Evolutionary conservation across 805 yeast species (phyloP).

Genomic region (Torulaspora indica): DNA sequence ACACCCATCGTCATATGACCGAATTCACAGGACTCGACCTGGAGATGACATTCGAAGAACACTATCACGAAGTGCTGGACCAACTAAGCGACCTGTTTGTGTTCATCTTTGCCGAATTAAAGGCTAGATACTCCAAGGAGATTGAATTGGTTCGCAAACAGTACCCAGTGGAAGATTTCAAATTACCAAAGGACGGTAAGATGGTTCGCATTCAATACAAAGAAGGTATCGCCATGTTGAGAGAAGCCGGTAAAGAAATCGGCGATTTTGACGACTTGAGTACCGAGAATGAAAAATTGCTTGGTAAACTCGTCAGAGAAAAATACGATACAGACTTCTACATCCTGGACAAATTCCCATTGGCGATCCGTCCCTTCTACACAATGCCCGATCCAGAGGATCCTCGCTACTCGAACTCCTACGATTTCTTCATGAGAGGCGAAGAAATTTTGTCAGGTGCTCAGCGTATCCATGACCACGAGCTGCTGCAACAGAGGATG

Average conservation of each 20-base stretch:
- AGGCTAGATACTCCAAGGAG: slow-evolving; percentile 72
- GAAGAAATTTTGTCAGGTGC: slow-evolving; percentile 99
- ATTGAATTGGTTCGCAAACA: slow-evolving; percentile 88
- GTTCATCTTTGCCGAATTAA: slow-evolving; percentile 81
- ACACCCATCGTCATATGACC: slow-evolving; percentile 99
- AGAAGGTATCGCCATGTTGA: slow-evolving; percentile 84
- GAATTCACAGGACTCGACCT: slow-evolving; percentile 96
- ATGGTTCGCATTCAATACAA: slow-evolving; percentile 86
- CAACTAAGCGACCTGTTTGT: slow-evolving; percentile 67
- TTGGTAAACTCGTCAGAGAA: slow-evolving; percentile 88
- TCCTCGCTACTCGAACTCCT: slow-evolving; percentile 91
- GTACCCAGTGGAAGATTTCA: slow-evolving; percentile 96
- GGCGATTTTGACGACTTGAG: slow-evolving; percentile 80
- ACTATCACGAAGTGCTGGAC: slow-evolving; percentile 85
- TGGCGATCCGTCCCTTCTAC: slow-evolving; percentile 95
- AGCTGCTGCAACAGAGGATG: slow-evolving; percentile 76
- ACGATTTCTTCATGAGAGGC: slow-evolving; percentile 99
- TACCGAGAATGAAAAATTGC: slow-evolving; percentile 90
- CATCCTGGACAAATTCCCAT: slow-evolving; percentile 96
- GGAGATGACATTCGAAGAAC: slow-evolving; percentile 98
- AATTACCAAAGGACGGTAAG: slow-evolving; percentile 87
- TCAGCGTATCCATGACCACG: slow-evolving; percentile 96
- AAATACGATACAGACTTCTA: slow-evolving; percentile 97
- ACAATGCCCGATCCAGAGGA: slow-evolving; percentile 97
- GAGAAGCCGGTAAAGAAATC: slow-evolving; percentile 78